A percentile compares a stretch with the other conserved stretches of the same genome.
These are phyloP conservation scores for Rhamnella rubrinervis DNA, from an alignment of 331 rosid genomes.

Conservation along the genomic window DNA sequence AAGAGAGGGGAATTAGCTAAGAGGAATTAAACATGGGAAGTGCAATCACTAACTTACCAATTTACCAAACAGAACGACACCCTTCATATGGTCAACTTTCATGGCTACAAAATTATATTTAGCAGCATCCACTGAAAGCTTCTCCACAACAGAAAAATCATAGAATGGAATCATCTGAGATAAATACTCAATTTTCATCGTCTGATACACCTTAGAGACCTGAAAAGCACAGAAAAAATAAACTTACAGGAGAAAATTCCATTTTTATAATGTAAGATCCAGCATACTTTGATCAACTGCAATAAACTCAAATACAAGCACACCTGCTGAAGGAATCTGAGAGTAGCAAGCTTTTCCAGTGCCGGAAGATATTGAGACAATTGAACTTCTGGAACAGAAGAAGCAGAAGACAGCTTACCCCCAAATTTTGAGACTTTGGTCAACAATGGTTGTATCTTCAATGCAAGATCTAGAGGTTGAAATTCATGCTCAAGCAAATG, in stretches of 20 bases:
- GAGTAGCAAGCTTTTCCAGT: constrained; percentile 76
- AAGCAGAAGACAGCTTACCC: constrained; percentile 82
- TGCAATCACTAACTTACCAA: constrained; percentile 30
- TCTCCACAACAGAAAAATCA: constrained; percentile 74
- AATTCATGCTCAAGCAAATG: constrained; percentile 85
- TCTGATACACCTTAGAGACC: constrained; percentile 88
- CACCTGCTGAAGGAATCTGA: constrained; percentile 99
- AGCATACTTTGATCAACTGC: not conserved
- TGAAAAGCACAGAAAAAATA: constrained; percentile 16
- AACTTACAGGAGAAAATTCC: not conserved
- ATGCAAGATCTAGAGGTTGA: constrained; percentile 77
- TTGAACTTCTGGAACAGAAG: constrained; percentile 92
- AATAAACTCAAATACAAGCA: not conserved
- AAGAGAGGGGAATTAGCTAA: not conserved
- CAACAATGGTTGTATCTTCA: constrained; percentile 70
- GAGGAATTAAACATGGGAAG: not conserved
- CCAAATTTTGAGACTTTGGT: constrained; percentile 72
- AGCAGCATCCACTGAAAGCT: constrained; percentile 90
- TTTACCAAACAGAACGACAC: constrained; percentile 52
- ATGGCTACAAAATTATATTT: constrained; percentile 78
- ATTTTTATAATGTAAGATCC: not conserved
- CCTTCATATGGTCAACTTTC: constrained; percentile 90
- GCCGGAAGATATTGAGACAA: constrained; percentile 74
- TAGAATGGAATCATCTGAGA: constrained; percentile 83
- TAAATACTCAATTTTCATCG: constrained; percentile 76